Evolutionary conservation across 805 yeast species (phyloP).

Genomic region (Candida gorgasii): DNA sequence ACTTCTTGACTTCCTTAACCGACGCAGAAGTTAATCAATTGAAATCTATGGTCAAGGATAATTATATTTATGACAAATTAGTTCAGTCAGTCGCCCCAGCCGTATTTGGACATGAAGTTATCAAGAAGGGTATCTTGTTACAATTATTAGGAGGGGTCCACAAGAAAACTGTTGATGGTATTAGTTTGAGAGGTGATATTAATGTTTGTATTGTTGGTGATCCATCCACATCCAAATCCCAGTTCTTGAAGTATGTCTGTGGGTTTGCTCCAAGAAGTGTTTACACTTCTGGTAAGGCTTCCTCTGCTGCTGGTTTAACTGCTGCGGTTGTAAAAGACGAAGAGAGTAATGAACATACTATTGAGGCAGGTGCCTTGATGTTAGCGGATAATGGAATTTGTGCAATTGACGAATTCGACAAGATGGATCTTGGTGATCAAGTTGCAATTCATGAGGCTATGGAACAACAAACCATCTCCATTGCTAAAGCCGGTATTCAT

Average conservation of each 20-base stretch:
- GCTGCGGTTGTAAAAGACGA: slow-evolving; percentile 98
- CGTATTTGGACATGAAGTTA: slow-evolving; percentile 92
- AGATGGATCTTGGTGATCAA: slow-evolving; percentile 94
- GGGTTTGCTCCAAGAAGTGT: slow-evolving; percentile 91
- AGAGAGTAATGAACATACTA: slow-evolving; percentile 94
- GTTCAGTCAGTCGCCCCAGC: slow-evolving; percentile 93
- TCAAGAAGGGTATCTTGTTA: slow-evolving; percentile 86
- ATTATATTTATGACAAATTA: slow-evolving; percentile 77
- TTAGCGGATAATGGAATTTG: slow-evolving; percentile 97
- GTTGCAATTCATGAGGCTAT: slow-evolving; percentile 99
- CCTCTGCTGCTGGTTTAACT: slow-evolving; percentile 97
- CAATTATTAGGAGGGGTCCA: slow-evolving; percentile 96
- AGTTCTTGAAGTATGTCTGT: slow-evolving; percentile 89
- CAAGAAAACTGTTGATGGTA: slow-evolving; percentile 90
- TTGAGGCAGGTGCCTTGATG: slow-evolving; percentile 98
- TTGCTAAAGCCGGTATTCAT: slow-evolving; percentile 98
- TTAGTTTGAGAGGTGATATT: slow-evolving; percentile 93
- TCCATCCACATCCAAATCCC: slow-evolving; percentile 96
- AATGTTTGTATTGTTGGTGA: slow-evolving; percentile 96
- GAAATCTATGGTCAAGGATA: slow-evolving; percentile 87
- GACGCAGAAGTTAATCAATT: slow-evolving; percentile 82
- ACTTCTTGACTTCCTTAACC: slow-evolving; percentile 73
- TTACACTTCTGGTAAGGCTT: slow-evolving; percentile 97
- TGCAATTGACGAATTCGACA: slow-evolving; percentile 97
- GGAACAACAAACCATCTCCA: slow-evolving; percentile 99